Conservation (phyloP, 1,284 basidiomycete species). For the Ganoderma sp. region DNA sequence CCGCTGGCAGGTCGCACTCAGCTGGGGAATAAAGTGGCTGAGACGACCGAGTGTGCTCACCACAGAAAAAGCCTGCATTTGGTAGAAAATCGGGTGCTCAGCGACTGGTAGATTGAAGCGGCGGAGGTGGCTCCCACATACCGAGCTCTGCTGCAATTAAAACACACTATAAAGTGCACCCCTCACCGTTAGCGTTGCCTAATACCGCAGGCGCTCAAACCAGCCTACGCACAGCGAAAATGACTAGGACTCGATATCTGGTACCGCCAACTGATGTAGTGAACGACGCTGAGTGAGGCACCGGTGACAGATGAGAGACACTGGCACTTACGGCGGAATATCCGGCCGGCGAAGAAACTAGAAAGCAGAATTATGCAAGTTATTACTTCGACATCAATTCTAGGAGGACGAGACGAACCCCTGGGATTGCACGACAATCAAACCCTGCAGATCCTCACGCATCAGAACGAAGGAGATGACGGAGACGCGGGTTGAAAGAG, state of each 20-base stretch:
- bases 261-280: background rate
- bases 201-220: no score
- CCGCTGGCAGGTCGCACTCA: background rate
- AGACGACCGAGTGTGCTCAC: background rate
- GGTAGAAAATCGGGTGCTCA: background rate
- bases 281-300: background rate
- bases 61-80: background rate
- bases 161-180: background rate
- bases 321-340: conserved; percentile 4
- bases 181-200: no score
- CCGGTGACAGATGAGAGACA: background rate
- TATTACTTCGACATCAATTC: background rate
- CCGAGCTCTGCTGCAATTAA: background rate
- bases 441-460: background rate
- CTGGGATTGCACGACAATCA: conserved; percentile 9
- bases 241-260: background rate
- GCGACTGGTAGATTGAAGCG: background rate
- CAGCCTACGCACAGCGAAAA: background rate
- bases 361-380: no score
- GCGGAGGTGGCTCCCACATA: background rate
- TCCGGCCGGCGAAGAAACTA: conserved; percentile 15
- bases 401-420: background rate
- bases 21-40: background rate
- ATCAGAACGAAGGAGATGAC: background rate
- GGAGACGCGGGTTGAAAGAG: background rate